These are phyloP conservation scores for Cubamyces sp. DNA, from an alignment of 768 basidiomycete species.

Conservation along the genomic window DNA sequence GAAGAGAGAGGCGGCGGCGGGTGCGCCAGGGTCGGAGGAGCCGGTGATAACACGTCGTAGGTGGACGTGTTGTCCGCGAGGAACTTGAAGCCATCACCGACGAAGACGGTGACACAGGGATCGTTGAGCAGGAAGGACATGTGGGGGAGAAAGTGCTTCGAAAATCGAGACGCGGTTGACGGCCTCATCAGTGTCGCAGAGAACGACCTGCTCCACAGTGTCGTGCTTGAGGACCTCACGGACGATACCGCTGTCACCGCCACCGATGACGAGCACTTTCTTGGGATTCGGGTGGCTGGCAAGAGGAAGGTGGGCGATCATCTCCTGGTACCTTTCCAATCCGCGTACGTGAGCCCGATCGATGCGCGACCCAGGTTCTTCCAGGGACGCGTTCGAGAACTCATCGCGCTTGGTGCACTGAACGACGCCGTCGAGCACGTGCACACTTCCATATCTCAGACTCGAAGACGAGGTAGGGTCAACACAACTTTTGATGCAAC, in stretches of 20 bases:
- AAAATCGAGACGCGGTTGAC: no score
- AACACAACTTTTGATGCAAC: no score
- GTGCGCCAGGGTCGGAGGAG: constrained; percentile 97
- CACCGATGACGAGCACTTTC: constrained; percentile 95
- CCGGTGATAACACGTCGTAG: constrained; percentile 98
- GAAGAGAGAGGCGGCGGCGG: constrained; percentile 92
- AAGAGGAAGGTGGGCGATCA: constrained; percentile 98
- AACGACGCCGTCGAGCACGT: constrained; percentile 92
- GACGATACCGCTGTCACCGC: constrained; percentile 97
- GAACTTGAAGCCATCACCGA: constrained; percentile 98
- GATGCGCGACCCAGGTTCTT: background rate
- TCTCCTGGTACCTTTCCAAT: constrained; percentile 88
- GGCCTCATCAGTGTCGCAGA: constrained; percentile 98
- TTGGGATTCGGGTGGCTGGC: constrained; percentile 95
- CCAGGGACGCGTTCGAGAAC: constrained; percentile 79
- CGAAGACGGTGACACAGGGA: constrained; percentile 76
- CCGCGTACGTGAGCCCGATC: constrained; percentile 10
- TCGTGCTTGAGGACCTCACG: constrained; percentile 96
- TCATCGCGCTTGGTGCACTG: constrained; percentile 99
- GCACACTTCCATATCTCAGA: constrained; percentile 95
- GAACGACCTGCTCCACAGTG: constrained; percentile 86
- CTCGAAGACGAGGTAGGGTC: constrained; percentile 96
- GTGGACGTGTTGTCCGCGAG: constrained; percentile 82
- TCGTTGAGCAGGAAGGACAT: constrained; percentile 93
- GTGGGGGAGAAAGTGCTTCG: constrained; percentile 89